A percentile compares a stretch with the other conserved stretches of the same genome.
Evolutionary conservation across 257 asterid genomes (phyloP).

Genomic region (Nicotiana undulata): DNA sequence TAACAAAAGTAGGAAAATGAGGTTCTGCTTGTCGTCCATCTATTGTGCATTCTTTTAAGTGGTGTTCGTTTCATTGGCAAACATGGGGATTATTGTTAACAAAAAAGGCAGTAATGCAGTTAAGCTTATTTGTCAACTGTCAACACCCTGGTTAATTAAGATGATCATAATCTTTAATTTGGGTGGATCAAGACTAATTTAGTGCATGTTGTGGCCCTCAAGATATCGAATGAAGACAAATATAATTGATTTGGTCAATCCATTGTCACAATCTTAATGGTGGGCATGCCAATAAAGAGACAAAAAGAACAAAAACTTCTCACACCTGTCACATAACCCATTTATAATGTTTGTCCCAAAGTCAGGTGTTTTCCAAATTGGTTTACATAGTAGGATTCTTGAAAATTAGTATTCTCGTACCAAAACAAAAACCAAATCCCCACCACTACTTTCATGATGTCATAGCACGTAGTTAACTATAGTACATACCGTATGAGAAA

Average conservation of each 20-base stretch:
- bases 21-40: too few relatives aligned
- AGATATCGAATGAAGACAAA: neutral
- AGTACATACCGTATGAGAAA: neutral
- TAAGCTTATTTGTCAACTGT: neutral
- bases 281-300: neutral
- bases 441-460: neutral
- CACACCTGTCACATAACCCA: neutral
- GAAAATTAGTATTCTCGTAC: neutral
- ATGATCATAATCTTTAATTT: neutral
- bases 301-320: neutral
- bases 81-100: too few relatives aligned
- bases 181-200: neutral
- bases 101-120: neutral
- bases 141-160: neutral
- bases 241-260: neutral
- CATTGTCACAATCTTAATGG: neutral
- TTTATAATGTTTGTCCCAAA: neutral
- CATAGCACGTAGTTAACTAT: neutral
- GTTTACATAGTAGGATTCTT: neutral
- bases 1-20: too few relatives aligned
- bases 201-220: neutral
- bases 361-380: neutral
- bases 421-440: neutral
- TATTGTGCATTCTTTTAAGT: too few relatives aligned
- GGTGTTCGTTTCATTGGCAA: too few relatives aligned